phyloP scores from a whole-genome alignment of 23 red algal species.

The Cyanidium caldarium region DNA sequence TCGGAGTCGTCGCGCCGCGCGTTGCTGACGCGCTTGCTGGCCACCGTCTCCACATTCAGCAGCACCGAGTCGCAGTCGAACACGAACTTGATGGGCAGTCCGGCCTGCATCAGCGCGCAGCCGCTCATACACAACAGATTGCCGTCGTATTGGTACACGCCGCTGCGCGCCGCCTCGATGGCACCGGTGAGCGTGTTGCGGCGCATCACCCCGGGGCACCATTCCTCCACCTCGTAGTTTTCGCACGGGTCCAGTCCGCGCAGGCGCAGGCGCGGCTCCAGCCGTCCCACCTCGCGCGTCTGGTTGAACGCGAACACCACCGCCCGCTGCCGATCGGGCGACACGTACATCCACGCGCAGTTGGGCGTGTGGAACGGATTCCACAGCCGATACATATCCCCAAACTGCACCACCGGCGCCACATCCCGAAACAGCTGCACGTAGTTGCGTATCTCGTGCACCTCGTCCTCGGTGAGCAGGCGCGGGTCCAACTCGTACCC shows the following conservation, averaged over 20 bases:
- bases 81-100: constrained; percentile 80
- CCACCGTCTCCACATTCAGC: background rate
- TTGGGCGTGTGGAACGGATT: constrained; percentile 62
- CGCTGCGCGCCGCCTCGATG: constrained; percentile 27
- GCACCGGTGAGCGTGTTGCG: constrained; percentile 76
- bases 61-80: constrained; percentile 79
- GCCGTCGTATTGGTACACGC: constrained; percentile 75
- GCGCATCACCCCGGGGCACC: constrained; percentile 53
- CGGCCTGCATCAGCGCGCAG: constrained; percentile 34
- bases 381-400: constrained; percentile 85
- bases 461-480: constrained; percentile 37
- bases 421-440: constrained; percentile 50
- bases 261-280: constrained; percentile 54
- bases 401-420: constrained; percentile 37
- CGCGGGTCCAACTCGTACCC: constrained; percentile 92
- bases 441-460: constrained; percentile 50
- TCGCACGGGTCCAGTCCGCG: constrained; percentile 27
- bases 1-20: no score
- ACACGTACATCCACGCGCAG: constrained; percentile 88
- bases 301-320: constrained; percentile 74
- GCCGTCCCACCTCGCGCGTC: constrained; percentile 57
- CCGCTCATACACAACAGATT: constrained; percentile 23
- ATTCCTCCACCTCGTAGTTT: constrained; percentile 59
- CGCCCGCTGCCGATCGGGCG: constrained; percentile 31
- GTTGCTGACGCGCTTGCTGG: background rate